A percentile compares a stretch with the other conserved stretches of the same genome.
These are phyloP conservation scores for Sequoiadendron giganteum DNA, from an alignment of 75 land plant species.

Conservation along the genomic window DNA sequence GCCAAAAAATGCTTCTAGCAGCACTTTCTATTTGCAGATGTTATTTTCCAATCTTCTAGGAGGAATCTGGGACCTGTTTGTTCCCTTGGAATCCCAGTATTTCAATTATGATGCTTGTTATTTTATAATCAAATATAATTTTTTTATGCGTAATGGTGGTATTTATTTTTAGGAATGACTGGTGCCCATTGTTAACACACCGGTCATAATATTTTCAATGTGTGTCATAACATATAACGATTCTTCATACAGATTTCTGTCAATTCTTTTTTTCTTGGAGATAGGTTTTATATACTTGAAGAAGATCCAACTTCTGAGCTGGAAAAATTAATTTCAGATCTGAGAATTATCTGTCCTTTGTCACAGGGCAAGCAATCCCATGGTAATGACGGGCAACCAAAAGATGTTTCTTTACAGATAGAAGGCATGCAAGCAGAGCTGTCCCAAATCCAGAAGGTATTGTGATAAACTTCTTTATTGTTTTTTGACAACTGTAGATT, in stretches of 20 bases:
- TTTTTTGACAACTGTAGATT: neutral
- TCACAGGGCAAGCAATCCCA: conserved; percentile 10
- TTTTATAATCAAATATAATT: neutral
- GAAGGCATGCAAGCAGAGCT: conserved; percentile 15
- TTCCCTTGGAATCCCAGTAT: neutral
- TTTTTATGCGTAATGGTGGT: neutral
- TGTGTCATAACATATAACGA: neutral
- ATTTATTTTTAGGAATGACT: neutral
- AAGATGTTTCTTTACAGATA: conserved; percentile 10
- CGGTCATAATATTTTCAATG: neutral
- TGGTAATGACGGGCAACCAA: neutral
- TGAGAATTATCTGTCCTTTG: neutral
- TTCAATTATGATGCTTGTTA: neutral
- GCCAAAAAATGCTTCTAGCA: neutral
- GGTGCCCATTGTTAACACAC: neutral
- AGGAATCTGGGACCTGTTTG: neutral
- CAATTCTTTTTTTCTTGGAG: neutral
- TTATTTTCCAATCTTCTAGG: neutral
- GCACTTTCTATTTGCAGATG: neutral
- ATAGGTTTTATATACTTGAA: neutral
- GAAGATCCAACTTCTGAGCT: neutral
- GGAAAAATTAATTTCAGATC: neutral
- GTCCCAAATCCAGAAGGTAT: conserved; percentile 16
- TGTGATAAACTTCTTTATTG: neutral
- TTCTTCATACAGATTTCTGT: neutral